Base-by-base conservation (phyloP, 345 rosid species). In the Hibiscus syriacus region DNA sequence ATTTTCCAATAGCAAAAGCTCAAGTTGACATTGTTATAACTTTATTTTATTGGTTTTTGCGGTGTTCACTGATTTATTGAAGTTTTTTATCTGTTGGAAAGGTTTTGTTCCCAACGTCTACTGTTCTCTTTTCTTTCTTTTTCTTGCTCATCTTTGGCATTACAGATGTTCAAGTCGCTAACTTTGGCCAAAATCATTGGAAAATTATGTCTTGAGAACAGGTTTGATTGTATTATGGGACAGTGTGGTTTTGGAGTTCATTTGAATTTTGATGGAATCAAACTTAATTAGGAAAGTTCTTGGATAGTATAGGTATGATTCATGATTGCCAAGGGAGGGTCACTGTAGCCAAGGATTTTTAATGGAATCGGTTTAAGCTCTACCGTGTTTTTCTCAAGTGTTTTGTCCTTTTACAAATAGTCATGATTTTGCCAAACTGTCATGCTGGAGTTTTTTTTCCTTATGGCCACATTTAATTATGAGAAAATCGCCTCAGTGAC, bases 151-250 rank as follows among this genome's bases (percentile, higher is more conserved):
- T 34, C 9, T 6, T 34, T 34, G 46, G 26, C 14, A 11, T 14
- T 36, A 2, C 29, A 38, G 29, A 60, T 60, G 17, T 36, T 60
- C 6, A 60, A 46, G 91, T 84, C 57, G 78, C 83, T 16, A 32
- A 8, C 19, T 45, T 0, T 14, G 19, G 8, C 38, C 38, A 34
- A 34, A 34, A 34, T 34, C 38, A 6, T 6, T 34, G 38, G 38
- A 34, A 34, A 34, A 6, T 34, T 34, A 34, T 34, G 38, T 6
- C 38, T 34, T 34, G 38, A 34, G 38, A 34, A 5, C 9, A 34
- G 38, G 38, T 34, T 34, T 34, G 38, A 34, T 34, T 34, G 38
- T 34, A 34, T 34, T 6, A 34, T 34, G 38, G 38, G 38, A 34
- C 38, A 34, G 38, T n/a, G n/a, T 34, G 38, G 38, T 34, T 54